Evolutionary conservation across 2,329 filamentous ascomycete species (phyloP).

Genomic region (Fusarium sp.): DNA sequence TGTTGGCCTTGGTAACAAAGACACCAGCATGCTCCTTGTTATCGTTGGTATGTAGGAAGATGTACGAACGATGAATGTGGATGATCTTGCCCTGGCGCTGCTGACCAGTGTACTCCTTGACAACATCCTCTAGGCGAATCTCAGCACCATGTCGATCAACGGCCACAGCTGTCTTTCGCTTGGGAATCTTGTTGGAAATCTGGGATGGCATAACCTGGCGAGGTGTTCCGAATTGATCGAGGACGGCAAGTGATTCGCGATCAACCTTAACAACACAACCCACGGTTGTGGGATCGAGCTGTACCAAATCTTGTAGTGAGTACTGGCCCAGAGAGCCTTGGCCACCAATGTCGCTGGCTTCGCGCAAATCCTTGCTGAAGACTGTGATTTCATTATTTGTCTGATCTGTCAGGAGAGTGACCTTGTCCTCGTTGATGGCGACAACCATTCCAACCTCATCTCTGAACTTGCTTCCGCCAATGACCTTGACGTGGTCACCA

Average conservation of each 20-base stretch:
- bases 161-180: conserved; percentile 85
- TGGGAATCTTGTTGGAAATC: conserved; percentile 88
- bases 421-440: conserved; percentile 89
- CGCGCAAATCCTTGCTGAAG: conserved; percentile 95
- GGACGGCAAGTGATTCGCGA: conserved; percentile 86
- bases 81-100: conserved; percentile 88
- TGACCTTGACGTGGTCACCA: conserved; percentile 98
- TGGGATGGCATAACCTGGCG: conserved; percentile 89
- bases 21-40: conserved; percentile 89
- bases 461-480: conserved; percentile 91
- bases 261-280: conserved; percentile 96
- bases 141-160: conserved; percentile 94
- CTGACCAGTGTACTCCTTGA: conserved; percentile 90
- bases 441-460: conserved; percentile 98
- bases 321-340: conserved; percentile 88
- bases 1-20: conserved; percentile 86
- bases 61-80: conserved; percentile 91
- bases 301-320: conserved; percentile 91
- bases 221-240: conserved; percentile 89
- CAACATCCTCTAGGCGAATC: conserved; percentile 89
- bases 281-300: conserved; percentile 92
- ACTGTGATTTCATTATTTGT: conserved; percentile 95
- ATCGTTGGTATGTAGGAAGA: conserved; percentile 88
- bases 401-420: conserved; percentile 93
- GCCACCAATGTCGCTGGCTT: conserved; percentile 91